Evolutionary conservation across 805 yeast genomes (phyloP), one percentile per base, ranked within the genome.

Genomic region (Starmerella etchellsii): DNA sequence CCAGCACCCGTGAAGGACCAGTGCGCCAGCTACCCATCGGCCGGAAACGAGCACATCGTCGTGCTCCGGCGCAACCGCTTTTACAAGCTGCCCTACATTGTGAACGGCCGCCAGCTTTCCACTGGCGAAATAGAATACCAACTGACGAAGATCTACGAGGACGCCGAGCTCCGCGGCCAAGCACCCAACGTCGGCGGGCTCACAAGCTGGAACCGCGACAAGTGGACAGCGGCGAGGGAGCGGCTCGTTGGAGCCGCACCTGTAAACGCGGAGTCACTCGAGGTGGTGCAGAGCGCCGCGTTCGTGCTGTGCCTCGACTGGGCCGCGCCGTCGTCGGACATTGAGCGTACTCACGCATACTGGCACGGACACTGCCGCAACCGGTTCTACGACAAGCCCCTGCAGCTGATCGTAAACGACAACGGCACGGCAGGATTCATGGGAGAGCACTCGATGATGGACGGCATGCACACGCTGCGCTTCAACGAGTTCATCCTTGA

Each of bases 381-480:
- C 68, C 71, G 98, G 54, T 88, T 71, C 67, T 88, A 72, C 60
- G 97, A 88, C 67, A 88, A 88, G 67, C 88, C 95, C 3, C 66
- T 81, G 45, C 91, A 88, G 66, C 77, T 83, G 59, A 71, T 85
- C 52, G 75, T 88, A 40, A 67, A 81, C 44, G 77, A 74, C 47
- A 85, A 84, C 61, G 95, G 91, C 44, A 69, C 76, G 48, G 82
- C 95, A 7, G 97, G 96, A 1, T 88, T 87, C 66, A 64, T 85
- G 57, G 96, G 94, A 47, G 98, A 88, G 66, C 98, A 88, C 67
- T 84, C 96, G 19, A 81, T 75, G 67, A 88, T 88, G 97, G 98
- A 88, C 62, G 98, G 97, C 47, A 83, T 95, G 9, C 94, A 96
- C 57, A 88, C 95, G 24, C 74, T 83, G 55, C 76, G 84, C 49